Percentiles rank a stretch among this genome's conserved stretches.
phyloP scores from a whole-genome alignment of 495 filamentous ascomycete species.

The Penicillium bovifimosum region DNA sequence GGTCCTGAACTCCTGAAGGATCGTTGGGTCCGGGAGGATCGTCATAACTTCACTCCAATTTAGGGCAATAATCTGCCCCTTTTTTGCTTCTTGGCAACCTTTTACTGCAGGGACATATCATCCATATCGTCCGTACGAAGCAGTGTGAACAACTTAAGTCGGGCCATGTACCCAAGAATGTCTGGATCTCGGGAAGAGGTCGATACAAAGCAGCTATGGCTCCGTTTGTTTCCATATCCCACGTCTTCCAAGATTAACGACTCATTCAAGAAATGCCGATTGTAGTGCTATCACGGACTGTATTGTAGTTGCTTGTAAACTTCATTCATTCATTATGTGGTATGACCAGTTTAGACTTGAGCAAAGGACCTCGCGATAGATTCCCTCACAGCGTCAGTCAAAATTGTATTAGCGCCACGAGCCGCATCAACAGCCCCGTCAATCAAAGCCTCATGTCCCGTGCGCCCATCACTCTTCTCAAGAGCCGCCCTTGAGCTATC shows the following conservation, averaged over 20 bases:
- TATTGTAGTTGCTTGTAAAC: background rate
- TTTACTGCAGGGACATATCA: conserved; percentile 21
- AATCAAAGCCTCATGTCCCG: conserved; percentile 48
- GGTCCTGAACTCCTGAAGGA: no score
- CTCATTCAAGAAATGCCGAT: no score
- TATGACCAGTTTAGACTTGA: conserved; percentile 1
- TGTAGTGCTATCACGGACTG: background rate
- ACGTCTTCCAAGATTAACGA: no score
- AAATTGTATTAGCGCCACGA: conserved; percentile 50
- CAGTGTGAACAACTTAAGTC: no score
- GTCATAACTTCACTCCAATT: conserved; percentile 1
- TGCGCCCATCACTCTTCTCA: conserved; percentile 23
- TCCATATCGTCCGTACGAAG: no score
- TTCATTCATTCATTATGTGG: conserved; percentile 18
- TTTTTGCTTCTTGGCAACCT: conserved; percentile 24
- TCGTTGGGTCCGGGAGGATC: no score
- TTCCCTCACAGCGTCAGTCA: conserved; percentile 55
- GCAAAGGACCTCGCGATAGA: conserved; percentile 35
- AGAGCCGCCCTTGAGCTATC: conserved; percentile 43
- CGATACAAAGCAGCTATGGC: no score
- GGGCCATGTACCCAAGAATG: no score
- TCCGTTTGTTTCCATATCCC: no score
- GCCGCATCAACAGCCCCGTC: conserved; percentile 63
- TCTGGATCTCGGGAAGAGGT: no score
- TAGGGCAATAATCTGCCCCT: background rate